Conservation (phyloP, 352 stramenopile species). For the Aphanomyces euteiches region DNA sequence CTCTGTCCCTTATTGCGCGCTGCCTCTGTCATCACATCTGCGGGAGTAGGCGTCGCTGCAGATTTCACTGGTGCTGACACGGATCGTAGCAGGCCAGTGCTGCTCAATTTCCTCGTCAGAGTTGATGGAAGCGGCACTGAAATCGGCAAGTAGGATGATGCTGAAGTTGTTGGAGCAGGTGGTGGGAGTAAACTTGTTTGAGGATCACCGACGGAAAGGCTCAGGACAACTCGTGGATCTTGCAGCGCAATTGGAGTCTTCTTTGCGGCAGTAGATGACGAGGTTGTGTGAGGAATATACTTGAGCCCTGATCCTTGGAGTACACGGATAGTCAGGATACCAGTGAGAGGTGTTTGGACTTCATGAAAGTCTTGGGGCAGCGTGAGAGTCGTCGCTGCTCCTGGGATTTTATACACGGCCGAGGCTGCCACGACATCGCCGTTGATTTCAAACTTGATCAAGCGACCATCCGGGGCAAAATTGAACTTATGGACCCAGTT, state of each 20-base stretch:
- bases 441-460: slow-evolving; percentile 85
- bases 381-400: slow-evolving; percentile 77
- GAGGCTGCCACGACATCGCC: slow-evolving; percentile 81
- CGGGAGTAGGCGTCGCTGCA: background rate
- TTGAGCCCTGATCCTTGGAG: slow-evolving; percentile 81
- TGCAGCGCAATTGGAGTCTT: slow-evolving; percentile 57
- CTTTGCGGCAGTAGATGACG: slow-evolving; percentile 44
- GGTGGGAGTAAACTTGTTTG: slow-evolving; percentile 34
- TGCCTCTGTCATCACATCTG: slow-evolving; percentile 22
- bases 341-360: slow-evolving; percentile 69
- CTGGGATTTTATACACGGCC: slow-evolving; percentile 82
- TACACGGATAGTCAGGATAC: slow-evolving; percentile 64
- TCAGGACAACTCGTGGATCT: slow-evolving; percentile 54
- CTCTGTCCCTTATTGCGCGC: slow-evolving; percentile 23
- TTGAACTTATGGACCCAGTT: slow-evolving; percentile 90
- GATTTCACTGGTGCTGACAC: slow-evolving; percentile 8
- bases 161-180: slow-evolving; percentile 33
- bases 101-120: slow-evolving; percentile 70
- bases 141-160: slow-evolving; percentile 38
- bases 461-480: slow-evolving; percentile 76
- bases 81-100: slow-evolving; percentile 9
- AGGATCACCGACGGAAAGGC: slow-evolving; percentile 57
- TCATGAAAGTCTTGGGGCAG: slow-evolving; percentile 87
- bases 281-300: slow-evolving; percentile 12
- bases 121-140: slow-evolving; percentile 50